phyloP scores from a whole-genome alignment of 2,329 filamentous ascomycete species.

The Exophiala aquamarina region DNA sequence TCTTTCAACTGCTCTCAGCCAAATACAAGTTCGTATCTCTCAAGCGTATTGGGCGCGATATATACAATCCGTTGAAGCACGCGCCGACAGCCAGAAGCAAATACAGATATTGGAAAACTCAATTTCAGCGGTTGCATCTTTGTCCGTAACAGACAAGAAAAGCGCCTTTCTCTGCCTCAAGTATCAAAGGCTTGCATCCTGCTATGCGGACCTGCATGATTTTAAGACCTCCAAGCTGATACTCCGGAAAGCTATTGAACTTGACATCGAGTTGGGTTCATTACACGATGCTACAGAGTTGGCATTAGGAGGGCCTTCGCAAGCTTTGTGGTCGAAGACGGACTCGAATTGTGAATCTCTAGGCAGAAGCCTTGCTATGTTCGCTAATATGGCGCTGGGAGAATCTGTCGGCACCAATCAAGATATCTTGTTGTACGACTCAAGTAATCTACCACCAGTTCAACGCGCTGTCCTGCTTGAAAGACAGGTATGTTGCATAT shows the following conservation, averaged over 20 bases:
- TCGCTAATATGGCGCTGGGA: slow-evolving; percentile 3
- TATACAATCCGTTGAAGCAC: slow-evolving; percentile 41
- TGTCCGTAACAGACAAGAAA: slow-evolving; percentile 35
- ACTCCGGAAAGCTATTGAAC: slow-evolving; percentile 41
- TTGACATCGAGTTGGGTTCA: slow-evolving; percentile 40
- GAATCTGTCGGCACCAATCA: not conserved
- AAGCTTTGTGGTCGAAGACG: slow-evolving; percentile 34
- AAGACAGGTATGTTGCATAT: slow-evolving; percentile 20
- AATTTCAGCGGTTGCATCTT: slow-evolving; percentile 37
- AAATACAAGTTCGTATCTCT: slow-evolving; percentile 35
- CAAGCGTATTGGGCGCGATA: slow-evolving; percentile 50
- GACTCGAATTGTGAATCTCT: slow-evolving; percentile 38
- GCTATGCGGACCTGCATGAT: slow-evolving; percentile 41
- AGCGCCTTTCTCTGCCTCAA: slow-evolving; percentile 44
- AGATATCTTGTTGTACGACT: slow-evolving; percentile 17
- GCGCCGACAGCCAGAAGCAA: slow-evolving; percentile 36
- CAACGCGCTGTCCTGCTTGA: slow-evolving; percentile 26
- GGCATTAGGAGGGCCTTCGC: slow-evolving; percentile 30
- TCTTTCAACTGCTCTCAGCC: not conserved
- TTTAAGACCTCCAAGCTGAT: slow-evolving; percentile 36
- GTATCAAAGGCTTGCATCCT: slow-evolving; percentile 43
- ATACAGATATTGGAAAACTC: slow-evolving; percentile 42
- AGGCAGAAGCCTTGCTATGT: slow-evolving; percentile 31
- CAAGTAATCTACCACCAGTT: slow-evolving; percentile 12
- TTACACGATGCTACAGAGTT: slow-evolving; percentile 33